Evolutionary conservation across 768 basidiomycete species (phyloP).

Genomic region (Cystoderma amianthinum): DNA sequence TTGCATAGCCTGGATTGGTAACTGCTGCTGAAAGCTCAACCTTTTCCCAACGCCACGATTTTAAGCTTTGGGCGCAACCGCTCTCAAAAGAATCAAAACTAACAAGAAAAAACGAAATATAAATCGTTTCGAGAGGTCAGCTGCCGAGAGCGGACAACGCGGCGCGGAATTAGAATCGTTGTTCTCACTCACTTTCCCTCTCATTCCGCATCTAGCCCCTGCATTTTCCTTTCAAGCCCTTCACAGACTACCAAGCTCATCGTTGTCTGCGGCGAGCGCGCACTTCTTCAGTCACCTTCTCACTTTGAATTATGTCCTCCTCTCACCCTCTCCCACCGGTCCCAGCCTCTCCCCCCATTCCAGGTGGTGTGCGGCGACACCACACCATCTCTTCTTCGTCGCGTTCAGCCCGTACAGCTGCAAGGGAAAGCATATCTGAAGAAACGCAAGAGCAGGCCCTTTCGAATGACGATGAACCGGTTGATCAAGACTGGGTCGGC

Average conservation of each 20-base stretch:
- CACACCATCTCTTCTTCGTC: conserved; percentile 79
- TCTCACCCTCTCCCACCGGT: conserved; percentile 30
- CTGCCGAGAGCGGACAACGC: not conserved
- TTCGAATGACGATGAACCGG: conserved; percentile 73
- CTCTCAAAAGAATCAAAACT: too few relatives aligned
- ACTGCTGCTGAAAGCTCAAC: too few relatives aligned
- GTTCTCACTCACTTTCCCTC: not conserved
- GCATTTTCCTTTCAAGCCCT: not conserved
- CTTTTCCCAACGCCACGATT: too few relatives aligned
- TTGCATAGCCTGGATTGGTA: too few relatives aligned
- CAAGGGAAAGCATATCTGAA: conserved; percentile 63
- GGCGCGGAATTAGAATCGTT: not conserved
- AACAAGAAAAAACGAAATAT: too few relatives aligned
- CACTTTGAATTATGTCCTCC: too few relatives aligned
- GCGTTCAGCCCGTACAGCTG: conserved; percentile 49
- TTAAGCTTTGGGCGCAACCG: too few relatives aligned
- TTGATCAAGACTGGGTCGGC: conserved; percentile 77
- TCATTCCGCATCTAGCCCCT: not conserved
- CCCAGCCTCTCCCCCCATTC: conserved; percentile 31
- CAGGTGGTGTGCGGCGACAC: conserved; percentile 63
- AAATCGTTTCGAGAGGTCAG: too few relatives aligned
- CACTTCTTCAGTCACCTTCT: too few relatives aligned
- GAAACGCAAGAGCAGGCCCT: conserved; percentile 49
- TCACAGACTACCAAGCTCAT: not conserved
- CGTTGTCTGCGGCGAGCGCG: too few relatives aligned